A percentile compares a stretch with the other conserved stretches of the same genome.
These are phyloP conservation scores for Fusarium phyllophilum DNA, from an alignment of 2,329 filamentous ascomycete species.

Conservation along the genomic window DNA sequence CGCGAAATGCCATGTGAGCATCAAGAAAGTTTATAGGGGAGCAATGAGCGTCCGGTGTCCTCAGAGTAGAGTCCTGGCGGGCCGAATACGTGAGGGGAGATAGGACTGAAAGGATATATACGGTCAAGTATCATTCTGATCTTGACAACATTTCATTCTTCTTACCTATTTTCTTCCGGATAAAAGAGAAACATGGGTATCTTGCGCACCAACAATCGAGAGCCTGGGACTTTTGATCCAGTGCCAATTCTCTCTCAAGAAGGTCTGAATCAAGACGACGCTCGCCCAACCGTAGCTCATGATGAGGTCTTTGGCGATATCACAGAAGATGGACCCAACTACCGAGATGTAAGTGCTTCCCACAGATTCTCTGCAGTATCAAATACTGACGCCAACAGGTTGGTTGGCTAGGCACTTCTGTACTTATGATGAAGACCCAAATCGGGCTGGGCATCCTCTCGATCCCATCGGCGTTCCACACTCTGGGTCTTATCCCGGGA, in stretches of 20 bases:
- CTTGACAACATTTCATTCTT: neutral
- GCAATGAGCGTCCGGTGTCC: neutral
- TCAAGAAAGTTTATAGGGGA: neutral
- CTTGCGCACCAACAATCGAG: neutral
- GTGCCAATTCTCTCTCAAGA: neutral
- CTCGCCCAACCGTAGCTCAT: slow-evolving; percentile 14
- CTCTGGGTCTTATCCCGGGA: slow-evolving; percentile 59
- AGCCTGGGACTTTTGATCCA: neutral
- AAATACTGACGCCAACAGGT: slow-evolving; percentile 43
- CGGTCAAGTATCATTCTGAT: neutral
- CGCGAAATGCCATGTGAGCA: neutral
- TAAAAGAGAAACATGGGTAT: neutral
- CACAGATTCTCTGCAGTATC: neutral
- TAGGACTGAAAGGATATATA: neutral
- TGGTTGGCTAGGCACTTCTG: slow-evolving; percentile 56
- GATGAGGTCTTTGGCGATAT: slow-evolving; percentile 48
- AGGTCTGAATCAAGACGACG: neutral
- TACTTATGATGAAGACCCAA: slow-evolving; percentile 60
- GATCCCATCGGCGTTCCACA: slow-evolving; percentile 58
- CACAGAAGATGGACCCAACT: slow-evolving; percentile 45
- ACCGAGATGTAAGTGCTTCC: slow-evolving; percentile 41
- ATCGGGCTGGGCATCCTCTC: slow-evolving; percentile 59
- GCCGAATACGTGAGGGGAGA: neutral
- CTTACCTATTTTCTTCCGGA: neutral
- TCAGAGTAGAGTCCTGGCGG: neutral